phyloP scores from a whole-genome alignment of 1,284 basidiomycete genomes.

The Trichosporon sp. region DNA sequence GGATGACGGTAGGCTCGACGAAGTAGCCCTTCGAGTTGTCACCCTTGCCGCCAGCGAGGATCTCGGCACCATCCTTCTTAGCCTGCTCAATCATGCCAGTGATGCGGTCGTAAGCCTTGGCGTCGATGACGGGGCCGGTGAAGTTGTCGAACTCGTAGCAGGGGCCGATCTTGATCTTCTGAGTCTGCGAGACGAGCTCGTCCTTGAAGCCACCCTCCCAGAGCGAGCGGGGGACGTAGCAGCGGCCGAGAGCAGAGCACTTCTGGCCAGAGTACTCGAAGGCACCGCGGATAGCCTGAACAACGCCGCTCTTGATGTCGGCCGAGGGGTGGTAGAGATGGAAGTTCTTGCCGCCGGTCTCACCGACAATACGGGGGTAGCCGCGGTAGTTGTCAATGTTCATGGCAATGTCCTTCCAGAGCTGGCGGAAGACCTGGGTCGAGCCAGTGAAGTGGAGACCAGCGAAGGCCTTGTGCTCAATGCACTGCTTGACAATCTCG shows the following conservation, averaged over 20 bases:
- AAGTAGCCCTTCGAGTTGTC: constrained; percentile 94
- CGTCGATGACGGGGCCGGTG: constrained; percentile 92
- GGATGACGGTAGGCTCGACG: constrained; percentile 90
- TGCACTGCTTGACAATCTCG: constrained; percentile 77
- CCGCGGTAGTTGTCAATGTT: constrained; percentile 83
- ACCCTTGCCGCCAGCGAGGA: constrained; percentile 78
- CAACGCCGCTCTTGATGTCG: constrained; percentile 81
- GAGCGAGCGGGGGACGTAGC: constrained; percentile 83
- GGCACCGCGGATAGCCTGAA: constrained; percentile 83
- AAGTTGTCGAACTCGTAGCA: constrained; percentile 81
- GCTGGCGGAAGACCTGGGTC: constrained; percentile 87
- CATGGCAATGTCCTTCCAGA: constrained; percentile 93
- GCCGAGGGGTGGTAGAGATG: constrained; percentile 88
- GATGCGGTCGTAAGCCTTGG: constrained; percentile 83
- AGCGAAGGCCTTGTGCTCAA: constrained; percentile 78
- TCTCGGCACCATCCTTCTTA: constrained; percentile 81
- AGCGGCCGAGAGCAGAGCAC: constrained; percentile 88
- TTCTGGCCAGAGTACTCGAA: constrained; percentile 99
- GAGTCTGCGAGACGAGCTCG: constrained; percentile 70
- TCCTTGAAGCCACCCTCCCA: constrained; percentile 90
- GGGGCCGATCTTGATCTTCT: constrained; percentile 82
- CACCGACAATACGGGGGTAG: constrained; percentile 93
- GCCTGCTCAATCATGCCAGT: constrained; percentile 82
- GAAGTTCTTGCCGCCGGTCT: constrained; percentile 89
- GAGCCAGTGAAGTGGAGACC: constrained; percentile 97